Conservation (phyloP, 768 basidiomycete genomes). For the Suillus brevipes region DNA sequence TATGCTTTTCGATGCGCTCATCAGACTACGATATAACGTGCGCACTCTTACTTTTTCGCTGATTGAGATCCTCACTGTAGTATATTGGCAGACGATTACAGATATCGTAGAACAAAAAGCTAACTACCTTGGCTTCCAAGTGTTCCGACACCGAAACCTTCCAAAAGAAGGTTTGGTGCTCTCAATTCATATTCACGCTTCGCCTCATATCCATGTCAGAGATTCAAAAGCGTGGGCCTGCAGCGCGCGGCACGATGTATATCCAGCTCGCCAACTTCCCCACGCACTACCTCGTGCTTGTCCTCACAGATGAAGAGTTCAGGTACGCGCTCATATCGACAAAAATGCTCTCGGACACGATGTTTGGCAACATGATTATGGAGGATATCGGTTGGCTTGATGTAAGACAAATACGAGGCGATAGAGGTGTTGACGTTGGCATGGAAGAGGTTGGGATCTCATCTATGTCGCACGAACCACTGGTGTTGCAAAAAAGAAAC, state of each 20-base stretch:
- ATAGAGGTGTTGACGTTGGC: slow-evolving; percentile 26
- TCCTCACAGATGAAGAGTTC: slow-evolving; percentile 75
- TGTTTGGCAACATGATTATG: slow-evolving; percentile 63
- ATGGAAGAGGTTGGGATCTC: slow-evolving; percentile 15
- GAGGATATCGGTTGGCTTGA: slow-evolving; percentile 82
- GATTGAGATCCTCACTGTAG: not conserved
- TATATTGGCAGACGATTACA: slow-evolving; percentile 67
- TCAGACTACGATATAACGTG: slow-evolving; percentile 63
- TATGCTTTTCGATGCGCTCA: slow-evolving; percentile 55
- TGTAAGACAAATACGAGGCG: slow-evolving; percentile 62
- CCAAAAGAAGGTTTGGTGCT: slow-evolving; percentile 52
- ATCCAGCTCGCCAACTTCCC: slow-evolving; percentile 79
- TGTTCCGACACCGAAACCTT: slow-evolving; percentile 69
- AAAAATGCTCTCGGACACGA: slow-evolving; percentile 50
- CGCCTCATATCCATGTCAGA: slow-evolving; percentile 43
- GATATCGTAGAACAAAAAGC: slow-evolving; percentile 85
- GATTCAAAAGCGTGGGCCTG: slow-evolving; percentile 64
- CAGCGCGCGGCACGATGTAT: slow-evolving; percentile 63
- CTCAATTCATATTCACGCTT: not conserved
- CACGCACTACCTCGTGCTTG: slow-evolving; percentile 80
- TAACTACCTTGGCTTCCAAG: slow-evolving; percentile 79
- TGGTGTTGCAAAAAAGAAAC: slow-evolving; percentile 32
- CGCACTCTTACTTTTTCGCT: slow-evolving; percentile 24
- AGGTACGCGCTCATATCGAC: slow-evolving; percentile 81
- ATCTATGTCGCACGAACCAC: slow-evolving; percentile 19